Percentiles rank a stretch among this genome's conserved stretches.
phyloP scores from a whole-genome alignment of 306 rosid species.

The Abrus precatorius region DNA sequence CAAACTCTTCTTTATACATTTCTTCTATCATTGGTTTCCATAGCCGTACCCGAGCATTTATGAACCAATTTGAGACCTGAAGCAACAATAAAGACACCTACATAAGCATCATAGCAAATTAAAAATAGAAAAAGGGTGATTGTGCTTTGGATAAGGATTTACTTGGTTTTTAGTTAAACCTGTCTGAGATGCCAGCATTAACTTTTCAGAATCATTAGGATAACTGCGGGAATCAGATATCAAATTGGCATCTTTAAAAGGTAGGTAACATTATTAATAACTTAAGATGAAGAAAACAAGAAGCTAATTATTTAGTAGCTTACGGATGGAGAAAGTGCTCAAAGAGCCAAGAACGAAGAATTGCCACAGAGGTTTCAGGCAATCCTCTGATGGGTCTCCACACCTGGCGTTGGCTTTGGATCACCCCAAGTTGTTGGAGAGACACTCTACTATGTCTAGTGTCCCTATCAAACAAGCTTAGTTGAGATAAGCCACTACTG shows the following conservation, averaged over 20 bases:
- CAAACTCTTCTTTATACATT: constrained; percentile 89
- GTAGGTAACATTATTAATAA: neutral
- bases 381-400: constrained; percentile 92
- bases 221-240: constrained; percentile 62
- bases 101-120: constrained; percentile 12
- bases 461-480: constrained; percentile 72
- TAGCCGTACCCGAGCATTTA: constrained; percentile 84
- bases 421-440: constrained; percentile 76
- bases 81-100: constrained; percentile 32
- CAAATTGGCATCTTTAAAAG: constrained; percentile 36
- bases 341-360: constrained; percentile 88
- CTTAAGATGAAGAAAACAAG: constrained; percentile 10
- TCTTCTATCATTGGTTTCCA: constrained; percentile 98
- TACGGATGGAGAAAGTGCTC: constrained; percentile 97
- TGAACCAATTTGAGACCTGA: constrained; percentile 94
- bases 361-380: constrained; percentile 85
- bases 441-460: constrained; percentile 57
- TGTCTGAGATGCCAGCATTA: constrained; percentile 80
- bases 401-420: constrained; percentile 76
- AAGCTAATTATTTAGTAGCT: constrained; percentile 36
- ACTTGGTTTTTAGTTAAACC: constrained; percentile 90
- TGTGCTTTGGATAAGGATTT: constrained; percentile 45
- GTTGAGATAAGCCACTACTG: constrained; percentile 65
- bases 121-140: neutral
- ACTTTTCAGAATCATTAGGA: constrained; percentile 85